Evolutionary conservation across 164 flowering plant species (phyloP).

Genomic region (Piper longum): DNA sequence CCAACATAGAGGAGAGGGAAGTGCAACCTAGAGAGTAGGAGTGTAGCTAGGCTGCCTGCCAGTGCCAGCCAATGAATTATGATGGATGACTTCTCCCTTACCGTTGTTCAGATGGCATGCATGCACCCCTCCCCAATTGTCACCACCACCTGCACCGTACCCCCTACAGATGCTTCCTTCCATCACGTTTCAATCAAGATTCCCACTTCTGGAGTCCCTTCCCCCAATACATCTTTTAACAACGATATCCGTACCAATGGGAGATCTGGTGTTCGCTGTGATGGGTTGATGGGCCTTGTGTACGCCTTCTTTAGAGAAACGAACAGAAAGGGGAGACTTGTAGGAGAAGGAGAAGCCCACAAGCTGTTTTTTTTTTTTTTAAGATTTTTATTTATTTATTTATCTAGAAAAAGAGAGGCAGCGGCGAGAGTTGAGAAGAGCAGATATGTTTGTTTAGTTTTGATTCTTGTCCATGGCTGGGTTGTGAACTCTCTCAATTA

Average conservation of each 20-base stretch:
- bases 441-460: too few relatives aligned
- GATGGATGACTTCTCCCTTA: neutral
- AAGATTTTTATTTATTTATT: too few relatives aligned
- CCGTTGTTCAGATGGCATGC: neutral
- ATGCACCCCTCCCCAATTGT: neutral
- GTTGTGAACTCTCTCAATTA: neutral
- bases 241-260: neutral
- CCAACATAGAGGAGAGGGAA: neutral
- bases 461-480: neutral
- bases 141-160: neutral
- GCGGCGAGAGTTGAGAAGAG: too few relatives aligned
- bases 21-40: neutral
- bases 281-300: neutral
- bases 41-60: neutral
- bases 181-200: neutral
- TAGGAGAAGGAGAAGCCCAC: neutral
- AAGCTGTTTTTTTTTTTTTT: neutral
- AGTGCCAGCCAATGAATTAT: neutral
- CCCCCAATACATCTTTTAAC: too few relatives aligned
- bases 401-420: too few relatives aligned
- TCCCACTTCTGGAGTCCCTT: neutral
- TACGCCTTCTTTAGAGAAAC: too few relatives aligned
- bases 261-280: neutral
- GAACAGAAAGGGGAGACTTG: too few relatives aligned
- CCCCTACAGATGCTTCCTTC: constrained; percentile 1